Evolutionary conservation across 768 basidiomycete species (phyloP).

Genomic region (Boletus subcaerulescens): DNA sequence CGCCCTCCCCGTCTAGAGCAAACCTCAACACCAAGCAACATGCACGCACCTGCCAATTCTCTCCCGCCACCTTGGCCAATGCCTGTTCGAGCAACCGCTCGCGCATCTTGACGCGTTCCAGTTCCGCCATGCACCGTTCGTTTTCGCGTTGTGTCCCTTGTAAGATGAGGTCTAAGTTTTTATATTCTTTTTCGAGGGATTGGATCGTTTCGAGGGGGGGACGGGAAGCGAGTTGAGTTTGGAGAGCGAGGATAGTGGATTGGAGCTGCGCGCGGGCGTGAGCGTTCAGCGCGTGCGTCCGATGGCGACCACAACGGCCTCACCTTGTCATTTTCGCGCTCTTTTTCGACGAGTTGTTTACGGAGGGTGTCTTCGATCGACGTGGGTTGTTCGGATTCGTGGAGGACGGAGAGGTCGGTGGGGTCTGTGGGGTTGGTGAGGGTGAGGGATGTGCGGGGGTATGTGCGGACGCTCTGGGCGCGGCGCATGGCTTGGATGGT

Average conservation of each 20-base stretch:
- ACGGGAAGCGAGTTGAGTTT: conserved; percentile 61
- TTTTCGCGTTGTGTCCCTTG: conserved; percentile 85
- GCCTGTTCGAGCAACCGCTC: conserved; percentile 78
- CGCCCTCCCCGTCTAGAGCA: neutral
- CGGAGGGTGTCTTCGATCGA: conserved; percentile 54
- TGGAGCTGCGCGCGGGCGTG: conserved; percentile 44
- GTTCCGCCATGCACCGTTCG: conserved; percentile 77
- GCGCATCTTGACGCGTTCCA: conserved; percentile 66
- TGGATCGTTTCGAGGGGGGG: conserved; percentile 69
- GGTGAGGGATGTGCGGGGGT: conserved; percentile 48
- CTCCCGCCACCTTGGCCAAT: conserved; percentile 65
- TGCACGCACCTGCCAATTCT: conserved; percentile 73
- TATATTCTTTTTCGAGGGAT: conserved; percentile 66
- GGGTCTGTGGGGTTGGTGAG: conserved; percentile 23
- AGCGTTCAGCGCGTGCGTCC: neutral
- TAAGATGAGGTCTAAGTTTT: conserved; percentile 70
- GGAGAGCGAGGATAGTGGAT: conserved; percentile 58
- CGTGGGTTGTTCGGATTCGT: conserved; percentile 47
- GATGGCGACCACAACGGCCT: neutral
- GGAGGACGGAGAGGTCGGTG: conserved; percentile 60
- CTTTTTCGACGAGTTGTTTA: conserved; percentile 61
- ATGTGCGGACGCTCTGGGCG: conserved; percentile 59
- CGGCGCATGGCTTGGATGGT: conserved; percentile 43
- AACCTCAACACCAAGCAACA: neutral
- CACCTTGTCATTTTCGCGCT: conserved; percentile 70